Percentiles rank a stretch among this genome's conserved stretches.
These are phyloP conservation scores for Herpetospermum pedunculosum DNA, from an alignment of 306 rosid genomes.

Conservation along the genomic window DNA sequence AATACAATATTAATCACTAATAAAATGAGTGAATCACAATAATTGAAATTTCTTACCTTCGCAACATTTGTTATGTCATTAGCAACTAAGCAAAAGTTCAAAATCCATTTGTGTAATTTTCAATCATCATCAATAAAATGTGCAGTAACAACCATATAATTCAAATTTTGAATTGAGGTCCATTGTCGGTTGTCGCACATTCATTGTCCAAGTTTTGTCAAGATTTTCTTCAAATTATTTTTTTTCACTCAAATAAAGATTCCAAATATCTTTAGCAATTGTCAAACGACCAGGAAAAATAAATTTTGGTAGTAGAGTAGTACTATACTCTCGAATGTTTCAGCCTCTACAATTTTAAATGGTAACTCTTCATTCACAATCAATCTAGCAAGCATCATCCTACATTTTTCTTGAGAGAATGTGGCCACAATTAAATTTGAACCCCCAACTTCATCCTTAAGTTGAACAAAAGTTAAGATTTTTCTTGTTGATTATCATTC, in stretches of 20 bases:
- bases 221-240: background rate
- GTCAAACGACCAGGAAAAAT: background rate
- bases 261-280: background rate
- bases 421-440: background rate
- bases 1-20: too few relatives aligned
- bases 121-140: background rate
- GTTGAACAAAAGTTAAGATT: too few relatives aligned
- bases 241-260: too few relatives aligned
- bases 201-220: background rate
- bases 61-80: too few relatives aligned
- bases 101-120: background rate
- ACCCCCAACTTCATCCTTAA: background rate
- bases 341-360: background rate
- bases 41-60: too few relatives aligned
- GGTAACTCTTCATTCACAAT: background rate
- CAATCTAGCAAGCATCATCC: background rate
- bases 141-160: too few relatives aligned
- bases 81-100: too few relatives aligned
- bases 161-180: background rate
- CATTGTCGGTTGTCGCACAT: background rate
- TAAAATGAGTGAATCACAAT: too few relatives aligned
- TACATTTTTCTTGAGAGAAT: too few relatives aligned
- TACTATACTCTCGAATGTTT: background rate
- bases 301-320: background rate
- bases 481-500: too few relatives aligned